Evolutionary conservation across 2,329 filamentous ascomycete genomes (phyloP).

Genomic region (Colletotrichum tabaci): DNA sequence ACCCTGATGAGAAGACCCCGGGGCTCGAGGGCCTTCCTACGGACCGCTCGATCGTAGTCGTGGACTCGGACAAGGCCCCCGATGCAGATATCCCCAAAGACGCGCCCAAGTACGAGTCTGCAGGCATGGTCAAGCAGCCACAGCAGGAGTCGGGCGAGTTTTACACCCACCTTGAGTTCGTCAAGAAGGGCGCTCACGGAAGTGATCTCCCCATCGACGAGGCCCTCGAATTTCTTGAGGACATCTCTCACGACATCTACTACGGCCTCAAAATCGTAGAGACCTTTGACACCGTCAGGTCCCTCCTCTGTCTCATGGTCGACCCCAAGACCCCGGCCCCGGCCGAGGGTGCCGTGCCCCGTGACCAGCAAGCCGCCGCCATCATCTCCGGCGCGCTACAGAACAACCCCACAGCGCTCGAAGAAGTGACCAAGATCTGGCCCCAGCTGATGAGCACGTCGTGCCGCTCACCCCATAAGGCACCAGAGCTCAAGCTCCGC

Average conservation of each 20-base stretch:
- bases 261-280: slow-evolving; percentile 76
- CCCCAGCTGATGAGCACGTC: slow-evolving; percentile 53
- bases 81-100: slow-evolving; percentile 59
- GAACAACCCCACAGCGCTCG: slow-evolving; percentile 76
- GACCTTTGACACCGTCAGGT: slow-evolving; percentile 66
- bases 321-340: slow-evolving; percentile 46
- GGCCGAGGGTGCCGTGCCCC: slow-evolving; percentile 50
- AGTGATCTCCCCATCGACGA: slow-evolving; percentile 58
- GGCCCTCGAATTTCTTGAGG: slow-evolving; percentile 71
- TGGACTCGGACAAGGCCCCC: slow-evolving; percentile 62
- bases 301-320: slow-evolving; percentile 71
- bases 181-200: slow-evolving; percentile 44
- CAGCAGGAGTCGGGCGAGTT: slow-evolving; percentile 49
- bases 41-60: slow-evolving; percentile 67
- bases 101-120: slow-evolving; percentile 70
- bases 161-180: slow-evolving; percentile 42
- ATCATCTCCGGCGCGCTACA: slow-evolving; percentile 72
- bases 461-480: slow-evolving; percentile 50
- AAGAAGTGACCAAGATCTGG: slow-evolving; percentile 66
- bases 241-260: slow-evolving; percentile 78
- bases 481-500: slow-evolving; percentile 48
- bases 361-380: slow-evolving; percentile 68
- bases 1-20: slow-evolving; percentile 66
- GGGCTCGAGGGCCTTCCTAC: slow-evolving; percentile 66
- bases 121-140: slow-evolving; percentile 71